Evolutionary conservation across 805 yeast species (phyloP), one percentile per base, ranked within the genome.

Genomic region (Yamadazyma sp.): DNA sequence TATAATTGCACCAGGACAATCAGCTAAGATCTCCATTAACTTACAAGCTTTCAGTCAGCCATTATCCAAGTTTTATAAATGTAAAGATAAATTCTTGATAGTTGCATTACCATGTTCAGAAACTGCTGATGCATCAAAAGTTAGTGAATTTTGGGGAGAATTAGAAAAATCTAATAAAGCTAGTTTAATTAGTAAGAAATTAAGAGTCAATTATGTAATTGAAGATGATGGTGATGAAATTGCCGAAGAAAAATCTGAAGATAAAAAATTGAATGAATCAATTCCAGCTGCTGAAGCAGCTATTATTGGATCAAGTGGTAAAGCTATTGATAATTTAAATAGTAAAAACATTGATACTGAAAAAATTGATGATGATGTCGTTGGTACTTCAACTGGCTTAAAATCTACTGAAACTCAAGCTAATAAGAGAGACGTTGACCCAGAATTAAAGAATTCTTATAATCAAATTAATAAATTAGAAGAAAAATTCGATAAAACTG

Each of bases 1-100:
- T 11, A 60, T 82, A 23, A 70, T 93, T 38, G 70, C 69, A 19
- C 89, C 98, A 10, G 93, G 94, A 23, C 75, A 76, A 45, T 59
- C 80, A 16, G 62, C 80, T 35, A 78, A 83, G 36, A 85, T 93
- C 35, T 76, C 89, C 30, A 82, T 93, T 50, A 86, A 87, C 50
- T 78, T 87, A 44, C 89, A 89, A 62, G 96, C 95, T 11, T 71
- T 85, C 48, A 66, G 79, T 36, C 78, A 79, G 50, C 91, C 86
- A 40, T 89, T 94, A 34, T 68, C 78, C 3, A 62, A 76, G 32
- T 87, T 79, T 53, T 78, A 73, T 64, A 82, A 81, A 62, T 84
- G 95, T 63, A 84, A 81, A 59, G 98, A 93, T 65, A 93, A 93
- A 67, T 93, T 93, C 60, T 76, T 91, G 53, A 80, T 93, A 41